phyloP scores from a whole-genome alignment of 1,139 yeast genomes.

The Trichomonascaceae sp. region DNA sequence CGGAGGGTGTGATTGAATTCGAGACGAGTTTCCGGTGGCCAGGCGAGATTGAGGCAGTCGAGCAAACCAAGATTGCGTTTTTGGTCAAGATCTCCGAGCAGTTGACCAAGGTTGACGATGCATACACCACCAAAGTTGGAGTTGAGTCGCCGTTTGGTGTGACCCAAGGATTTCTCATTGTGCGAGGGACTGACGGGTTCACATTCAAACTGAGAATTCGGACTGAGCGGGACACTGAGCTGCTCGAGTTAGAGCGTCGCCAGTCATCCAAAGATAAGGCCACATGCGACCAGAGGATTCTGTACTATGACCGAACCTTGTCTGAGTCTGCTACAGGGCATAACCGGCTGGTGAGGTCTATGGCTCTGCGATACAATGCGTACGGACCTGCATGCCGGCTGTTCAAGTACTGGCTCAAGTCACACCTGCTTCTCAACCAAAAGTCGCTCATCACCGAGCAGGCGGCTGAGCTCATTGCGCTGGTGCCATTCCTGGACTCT shows the following conservation, averaged over 20 bases:
- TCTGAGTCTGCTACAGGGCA: slow-evolving; percentile 34
- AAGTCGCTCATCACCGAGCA: slow-evolving; percentile 64
- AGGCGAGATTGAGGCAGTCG: slow-evolving; percentile 72
- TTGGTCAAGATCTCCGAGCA: slow-evolving; percentile 57
- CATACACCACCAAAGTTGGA: slow-evolving; percentile 45
- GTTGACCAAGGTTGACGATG: slow-evolving; percentile 32
- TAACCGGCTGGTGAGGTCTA: slow-evolving; percentile 58
- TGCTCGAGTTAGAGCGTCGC: slow-evolving; percentile 37
- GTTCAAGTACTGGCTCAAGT: slow-evolving; percentile 64
- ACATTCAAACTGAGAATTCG: slow-evolving; percentile 65
- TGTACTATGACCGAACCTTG: neutral
- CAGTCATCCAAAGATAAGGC: slow-evolving; percentile 28
- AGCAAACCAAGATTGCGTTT: slow-evolving; percentile 83
- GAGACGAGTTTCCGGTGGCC: slow-evolving; percentile 95
- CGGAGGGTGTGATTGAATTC: slow-evolving; percentile 70
- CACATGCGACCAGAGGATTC: slow-evolving; percentile 37
- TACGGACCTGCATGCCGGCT: slow-evolving; percentile 72
- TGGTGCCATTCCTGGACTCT: slow-evolving; percentile 77
- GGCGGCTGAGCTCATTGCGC: slow-evolving; percentile 65
- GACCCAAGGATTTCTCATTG: neutral
- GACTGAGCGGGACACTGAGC: slow-evolving; percentile 69
- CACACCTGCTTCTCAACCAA: slow-evolving; percentile 49
- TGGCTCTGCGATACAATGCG: slow-evolving; percentile 61
- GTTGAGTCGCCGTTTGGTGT: slow-evolving; percentile 29
- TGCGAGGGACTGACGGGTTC: neutral